A percentile compares a stretch with the other conserved stretches of the same genome.
phyloP scores from a whole-genome alignment of 495 filamentous ascomycete genomes.

The Letharia columbiana region DNA sequence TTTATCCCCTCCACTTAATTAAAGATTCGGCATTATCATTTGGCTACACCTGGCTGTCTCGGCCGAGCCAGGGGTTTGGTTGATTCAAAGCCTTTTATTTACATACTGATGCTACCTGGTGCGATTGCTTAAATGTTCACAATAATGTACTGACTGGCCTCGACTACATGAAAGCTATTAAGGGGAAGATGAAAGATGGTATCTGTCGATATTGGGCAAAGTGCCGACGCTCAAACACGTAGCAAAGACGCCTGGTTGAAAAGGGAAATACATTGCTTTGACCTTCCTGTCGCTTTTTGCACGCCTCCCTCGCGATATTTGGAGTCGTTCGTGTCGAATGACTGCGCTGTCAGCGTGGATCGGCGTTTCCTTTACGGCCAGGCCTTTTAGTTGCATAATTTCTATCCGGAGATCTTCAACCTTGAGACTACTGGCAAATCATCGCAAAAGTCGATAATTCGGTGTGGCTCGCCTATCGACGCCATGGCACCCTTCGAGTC shows the following conservation, averaged over 20 bases:
- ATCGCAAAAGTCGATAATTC: background rate
- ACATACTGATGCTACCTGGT: background rate
- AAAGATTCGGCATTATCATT: background rate
- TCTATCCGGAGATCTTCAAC: slow-evolving; percentile 11
- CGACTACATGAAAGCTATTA: background rate
- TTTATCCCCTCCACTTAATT: background rate
- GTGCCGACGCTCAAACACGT: slow-evolving; percentile 1
- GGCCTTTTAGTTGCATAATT: slow-evolving; percentile 6
- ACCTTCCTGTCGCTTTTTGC: background rate
- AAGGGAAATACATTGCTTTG: background rate
- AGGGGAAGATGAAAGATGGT: background rate
- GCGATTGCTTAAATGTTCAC: background rate
- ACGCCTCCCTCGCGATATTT: background rate
- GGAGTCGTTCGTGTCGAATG: background rate
- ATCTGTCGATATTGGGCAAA: background rate
- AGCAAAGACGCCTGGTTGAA: background rate
- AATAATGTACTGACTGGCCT: background rate
- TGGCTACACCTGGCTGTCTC: background rate
- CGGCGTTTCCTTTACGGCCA: background rate
- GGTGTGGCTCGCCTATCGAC: slow-evolving; percentile 14
- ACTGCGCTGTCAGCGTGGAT: slow-evolving; percentile 13
- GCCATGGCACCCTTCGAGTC: slow-evolving; percentile 5
- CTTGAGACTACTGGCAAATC: background rate
- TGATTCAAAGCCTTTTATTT: background rate
- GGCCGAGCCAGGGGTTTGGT: background rate